A percentile compares a stretch with the other conserved stretches of the same genome.
These are phyloP conservation scores for Penicillium sclerotiorum DNA, from an alignment of 2,329 filamentous ascomycete genomes.

Conservation along the genomic window DNA sequence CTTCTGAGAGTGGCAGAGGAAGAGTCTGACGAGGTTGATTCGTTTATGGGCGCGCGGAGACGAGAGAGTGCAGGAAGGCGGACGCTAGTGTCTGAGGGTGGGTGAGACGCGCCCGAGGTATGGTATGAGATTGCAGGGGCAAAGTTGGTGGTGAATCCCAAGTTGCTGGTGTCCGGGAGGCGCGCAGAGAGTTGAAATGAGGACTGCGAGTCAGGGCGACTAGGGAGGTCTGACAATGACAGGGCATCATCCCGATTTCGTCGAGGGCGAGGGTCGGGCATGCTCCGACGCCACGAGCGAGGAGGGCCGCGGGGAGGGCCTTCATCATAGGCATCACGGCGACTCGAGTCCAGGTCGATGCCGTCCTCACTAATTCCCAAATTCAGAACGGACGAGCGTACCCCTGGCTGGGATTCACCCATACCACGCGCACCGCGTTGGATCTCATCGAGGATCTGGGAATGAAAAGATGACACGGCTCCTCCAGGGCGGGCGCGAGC, in stretches of 20 bases:
- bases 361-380: conserved; percentile 31
- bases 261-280: conserved; percentile 4
- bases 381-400: conserved; percentile 31
- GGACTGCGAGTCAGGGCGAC: conserved; percentile 25
- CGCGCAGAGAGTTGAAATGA: conserved; percentile 12
- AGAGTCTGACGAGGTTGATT: conserved; percentile 25
- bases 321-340: conserved; percentile 31
- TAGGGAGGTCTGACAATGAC: conserved; percentile 29
- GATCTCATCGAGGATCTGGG: conserved; percentile 35
- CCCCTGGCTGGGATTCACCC: conserved; percentile 22
- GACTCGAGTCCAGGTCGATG: conserved; percentile 32
- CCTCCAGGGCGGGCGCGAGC: conserved; percentile 32
- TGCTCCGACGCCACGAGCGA: conserved; percentile 9
- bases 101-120: conserved; percentile 25
- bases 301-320: conserved; percentile 4
- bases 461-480: conserved; percentile 32
- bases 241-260: conserved; percentile 35
- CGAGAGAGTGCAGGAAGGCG: conserved; percentile 29
- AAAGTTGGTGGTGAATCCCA: too few species aligned
- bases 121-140: conserved; percentile 45
- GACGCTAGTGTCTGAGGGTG: conserved; percentile 21
- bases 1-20: conserved; percentile 38
- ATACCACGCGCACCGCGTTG: conserved; percentile 35
- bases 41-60: conserved; percentile 27
- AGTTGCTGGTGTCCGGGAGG: too few species aligned